phyloP scores from a whole-genome alignment of 2,329 filamentous ascomycete species.

The Colletotrichum liriopes region DNA sequence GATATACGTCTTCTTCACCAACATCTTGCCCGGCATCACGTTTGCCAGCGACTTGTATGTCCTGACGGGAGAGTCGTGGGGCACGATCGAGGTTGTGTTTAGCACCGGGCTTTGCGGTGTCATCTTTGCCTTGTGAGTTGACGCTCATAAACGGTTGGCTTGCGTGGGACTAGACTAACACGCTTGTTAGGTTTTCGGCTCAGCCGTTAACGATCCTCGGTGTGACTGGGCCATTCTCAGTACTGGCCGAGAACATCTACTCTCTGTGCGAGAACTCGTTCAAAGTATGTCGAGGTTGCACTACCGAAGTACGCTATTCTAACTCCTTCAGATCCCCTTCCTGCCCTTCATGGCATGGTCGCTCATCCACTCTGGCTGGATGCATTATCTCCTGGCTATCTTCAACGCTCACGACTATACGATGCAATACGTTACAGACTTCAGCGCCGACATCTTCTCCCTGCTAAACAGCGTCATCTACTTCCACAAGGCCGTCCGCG shows the following conservation, averaged over 20 bases:
- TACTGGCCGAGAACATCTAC: slow-evolving; percentile 77
- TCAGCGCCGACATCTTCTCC: slow-evolving; percentile 77
- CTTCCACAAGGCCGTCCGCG: slow-evolving; percentile 77
- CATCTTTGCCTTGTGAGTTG: slow-evolving; percentile 72
- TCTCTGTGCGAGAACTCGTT: slow-evolving; percentile 70
- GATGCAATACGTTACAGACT: slow-evolving; percentile 79
- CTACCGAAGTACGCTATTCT: background rate
- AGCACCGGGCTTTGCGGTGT: slow-evolving; percentile 76
- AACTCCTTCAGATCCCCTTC: slow-evolving; percentile 66
- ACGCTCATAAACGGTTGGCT: background rate
- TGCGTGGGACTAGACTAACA: background rate
- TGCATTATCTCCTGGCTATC: slow-evolving; percentile 75
- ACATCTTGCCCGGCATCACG: slow-evolving; percentile 76
- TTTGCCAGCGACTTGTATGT: slow-evolving; percentile 77
- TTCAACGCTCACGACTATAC: slow-evolving; percentile 81
- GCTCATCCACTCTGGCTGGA: slow-evolving; percentile 76
- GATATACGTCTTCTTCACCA: slow-evolving; percentile 78
- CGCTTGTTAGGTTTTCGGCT: slow-evolving; percentile 61
- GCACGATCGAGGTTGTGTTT: slow-evolving; percentile 77
- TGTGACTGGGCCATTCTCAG: slow-evolving; percentile 78
- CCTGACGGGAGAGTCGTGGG: slow-evolving; percentile 74
- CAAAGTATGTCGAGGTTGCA: slow-evolving; percentile 54
- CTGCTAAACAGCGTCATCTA: slow-evolving; percentile 79
- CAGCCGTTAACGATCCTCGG: slow-evolving; percentile 77
- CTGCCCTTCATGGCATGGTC: slow-evolving; percentile 80